These are phyloP conservation scores for Ophiocordyceps unilateralis DNA, from an alignment of 2,329 filamentous ascomycete genomes.

Conservation along the genomic window DNA sequence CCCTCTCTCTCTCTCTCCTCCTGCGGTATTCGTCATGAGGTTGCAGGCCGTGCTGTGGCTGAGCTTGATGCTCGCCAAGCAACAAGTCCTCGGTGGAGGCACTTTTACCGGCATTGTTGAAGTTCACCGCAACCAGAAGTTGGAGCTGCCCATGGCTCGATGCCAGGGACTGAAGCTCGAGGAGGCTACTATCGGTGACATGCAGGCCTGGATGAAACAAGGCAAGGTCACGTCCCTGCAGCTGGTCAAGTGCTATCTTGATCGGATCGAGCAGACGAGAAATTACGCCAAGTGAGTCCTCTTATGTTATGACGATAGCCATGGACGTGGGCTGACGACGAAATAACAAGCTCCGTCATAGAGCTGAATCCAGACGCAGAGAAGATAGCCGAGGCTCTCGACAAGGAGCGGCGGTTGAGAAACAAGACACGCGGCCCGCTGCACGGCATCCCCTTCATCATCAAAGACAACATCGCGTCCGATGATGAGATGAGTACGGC, in stretches of 20 bases:
- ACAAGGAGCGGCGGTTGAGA: constrained; percentile 34
- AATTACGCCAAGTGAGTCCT: constrained; percentile 41
- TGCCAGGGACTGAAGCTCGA: constrained; percentile 26
- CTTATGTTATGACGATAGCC: not conserved
- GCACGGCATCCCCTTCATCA: constrained; percentile 58
- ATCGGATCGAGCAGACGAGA: constrained; percentile 42
- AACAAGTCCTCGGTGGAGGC: not conserved
- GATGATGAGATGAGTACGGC: constrained; percentile 60
- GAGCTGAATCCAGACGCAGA: constrained; percentile 53
- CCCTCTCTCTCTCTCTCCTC: not conserved
- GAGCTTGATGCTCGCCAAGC: not conserved
- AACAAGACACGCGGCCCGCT: constrained; percentile 45
- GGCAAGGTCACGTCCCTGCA: constrained; percentile 39
- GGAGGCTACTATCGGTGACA: constrained; percentile 51
- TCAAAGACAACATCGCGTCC: constrained; percentile 58
- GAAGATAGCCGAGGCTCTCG: constrained; percentile 40
- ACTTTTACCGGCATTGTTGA: not conserved
- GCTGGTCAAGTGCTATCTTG: constrained; percentile 44
- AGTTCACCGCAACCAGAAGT: not conserved
- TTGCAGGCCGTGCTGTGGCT: not conserved
- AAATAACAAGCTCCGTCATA: constrained; percentile 31
- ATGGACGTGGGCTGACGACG: not conserved
- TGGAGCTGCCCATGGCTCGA: not conserved
- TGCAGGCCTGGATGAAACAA: constrained; percentile 40
- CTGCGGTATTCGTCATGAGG: not conserved